Evolutionary conservation across 2,329 filamentous ascomycete species (phyloP).

Genomic region (Coniochaeta sp.): DNA sequence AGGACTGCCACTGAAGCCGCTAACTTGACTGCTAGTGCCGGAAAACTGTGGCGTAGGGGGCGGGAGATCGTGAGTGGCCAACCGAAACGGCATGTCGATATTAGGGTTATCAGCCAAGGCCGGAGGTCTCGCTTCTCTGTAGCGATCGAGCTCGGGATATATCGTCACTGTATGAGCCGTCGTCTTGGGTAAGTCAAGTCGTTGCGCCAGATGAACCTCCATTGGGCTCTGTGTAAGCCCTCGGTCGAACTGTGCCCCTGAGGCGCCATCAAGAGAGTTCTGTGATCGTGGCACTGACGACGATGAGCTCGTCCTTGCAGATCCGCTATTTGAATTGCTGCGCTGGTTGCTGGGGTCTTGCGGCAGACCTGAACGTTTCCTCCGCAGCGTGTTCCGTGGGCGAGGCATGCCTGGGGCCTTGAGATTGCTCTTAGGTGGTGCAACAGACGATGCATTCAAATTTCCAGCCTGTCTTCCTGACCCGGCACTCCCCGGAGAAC

Average conservation of each 20-base stretch:
- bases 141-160: slow-evolving; percentile 57
- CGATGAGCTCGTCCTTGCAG: slow-evolving; percentile 32
- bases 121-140: slow-evolving; percentile 39
- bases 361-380: slow-evolving; percentile 41
- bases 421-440: slow-evolving; percentile 25
- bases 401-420: slow-evolving; percentile 21
- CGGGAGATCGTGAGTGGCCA: slow-evolving; percentile 59
- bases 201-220: slow-evolving; percentile 33
- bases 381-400: slow-evolving; percentile 36
- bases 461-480: slow-evolving; percentile 22
- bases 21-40: slow-evolving; percentile 46
- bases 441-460: slow-evolving; percentile 22
- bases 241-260: slow-evolving; percentile 31
- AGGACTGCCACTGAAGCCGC: slow-evolving; percentile 61
- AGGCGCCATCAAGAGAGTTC: slow-evolving; percentile 25
- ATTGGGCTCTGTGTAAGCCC: slow-evolving; percentile 35
- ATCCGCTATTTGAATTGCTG: slow-evolving; percentile 26
- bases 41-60: slow-evolving; percentile 61
- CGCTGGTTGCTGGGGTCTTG: slow-evolving; percentile 26
- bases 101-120: slow-evolving; percentile 24
- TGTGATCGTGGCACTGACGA: slow-evolving; percentile 34
- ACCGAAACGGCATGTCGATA: slow-evolving; percentile 44
- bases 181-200: slow-evolving; percentile 31
- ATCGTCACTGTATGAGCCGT: slow-evolving; percentile 36
- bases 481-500: slow-evolving; percentile 25